Percentiles rank a stretch among this genome's conserved stretches.
phyloP scores from a whole-genome alignment of 2,329 filamentous ascomycete genomes.

The Seiridium unicorne region DNA sequence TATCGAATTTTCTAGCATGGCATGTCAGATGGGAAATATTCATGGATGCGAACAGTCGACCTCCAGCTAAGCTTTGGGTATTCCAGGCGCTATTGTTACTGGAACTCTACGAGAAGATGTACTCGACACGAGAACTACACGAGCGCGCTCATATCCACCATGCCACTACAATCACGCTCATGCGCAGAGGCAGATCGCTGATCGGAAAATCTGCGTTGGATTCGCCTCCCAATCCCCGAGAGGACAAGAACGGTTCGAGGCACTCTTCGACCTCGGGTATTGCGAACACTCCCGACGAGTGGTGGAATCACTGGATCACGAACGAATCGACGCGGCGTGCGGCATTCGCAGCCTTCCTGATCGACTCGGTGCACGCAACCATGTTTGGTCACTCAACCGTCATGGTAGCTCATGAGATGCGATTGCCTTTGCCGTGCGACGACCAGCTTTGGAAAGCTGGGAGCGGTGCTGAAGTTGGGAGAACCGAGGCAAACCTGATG shows the following conservation, averaged over 20 bases:
- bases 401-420: constrained; percentile 96
- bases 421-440: constrained; percentile 86
- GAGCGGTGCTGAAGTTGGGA: constrained; percentile 80
- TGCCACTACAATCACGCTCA: constrained; percentile 89
- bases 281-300: constrained; percentile 76
- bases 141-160: constrained; percentile 96
- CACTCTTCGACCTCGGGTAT: constrained; percentile 61
- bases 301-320: constrained; percentile 95
- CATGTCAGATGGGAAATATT: constrained; percentile 96
- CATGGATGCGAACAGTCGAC: constrained; percentile 83
- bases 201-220: constrained; percentile 84
- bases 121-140: constrained; percentile 85
- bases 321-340: constrained; percentile 87
- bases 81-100: constrained; percentile 88
- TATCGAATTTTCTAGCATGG: constrained; percentile 89
- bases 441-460: constrained; percentile 90
- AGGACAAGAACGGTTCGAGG: constrained; percentile 57
- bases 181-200: constrained; percentile 88
- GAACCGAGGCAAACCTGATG: constrained; percentile 77
- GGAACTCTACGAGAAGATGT: constrained; percentile 98
- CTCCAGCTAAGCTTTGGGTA: constrained; percentile 92
- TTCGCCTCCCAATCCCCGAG: constrained; percentile 73
- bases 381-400: constrained; percentile 98
- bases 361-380: constrained; percentile 93
- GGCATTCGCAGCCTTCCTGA: constrained; percentile 90